Conservation (phyloP, 1,284 basidiomycete species). For the Trichosporon sp. region DNA sequence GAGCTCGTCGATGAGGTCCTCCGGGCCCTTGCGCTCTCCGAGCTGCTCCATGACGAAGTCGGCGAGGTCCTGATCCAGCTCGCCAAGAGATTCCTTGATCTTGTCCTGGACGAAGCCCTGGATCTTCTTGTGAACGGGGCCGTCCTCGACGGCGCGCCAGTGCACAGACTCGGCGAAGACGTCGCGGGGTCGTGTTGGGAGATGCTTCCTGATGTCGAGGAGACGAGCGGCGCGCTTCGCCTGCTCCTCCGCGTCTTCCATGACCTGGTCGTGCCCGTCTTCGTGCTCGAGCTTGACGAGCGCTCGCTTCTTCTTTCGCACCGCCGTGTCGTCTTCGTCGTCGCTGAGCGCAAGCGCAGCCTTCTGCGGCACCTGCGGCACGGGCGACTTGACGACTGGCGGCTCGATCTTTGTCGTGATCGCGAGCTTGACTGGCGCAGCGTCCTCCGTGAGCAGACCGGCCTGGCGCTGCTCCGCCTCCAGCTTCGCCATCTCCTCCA, state of each 20-base stretch:
- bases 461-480: constrained; percentile 81
- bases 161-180: constrained; percentile 74
- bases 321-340: constrained; percentile 71
- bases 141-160: constrained; percentile 80
- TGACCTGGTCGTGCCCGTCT: constrained; percentile 13
- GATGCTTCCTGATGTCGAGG: constrained; percentile 66
- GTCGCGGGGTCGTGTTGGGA: constrained; percentile 64
- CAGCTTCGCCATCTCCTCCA: constrained; percentile 82
- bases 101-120: constrained; percentile 70
- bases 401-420: constrained; percentile 51
- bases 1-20: constrained; percentile 75
- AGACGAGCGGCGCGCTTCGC: constrained; percentile 71
- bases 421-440: constrained; percentile 75
- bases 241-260: constrained; percentile 29
- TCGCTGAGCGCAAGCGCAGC: constrained; percentile 58
- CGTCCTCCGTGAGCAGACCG: constrained; percentile 82
- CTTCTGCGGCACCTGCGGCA: constrained; percentile 33
- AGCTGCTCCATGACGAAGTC: constrained; percentile 85
- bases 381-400: not conserved
- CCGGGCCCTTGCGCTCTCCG: constrained; percentile 73
- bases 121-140: constrained; percentile 65
- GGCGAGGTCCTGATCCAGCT: constrained; percentile 67
- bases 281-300: constrained; percentile 79
- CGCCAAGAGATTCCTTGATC: constrained; percentile 78
- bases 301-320: constrained; percentile 69